Evolutionary conservation across 805 yeast genomes (phyloP).

Genomic region (Helenozyma baotianmanensis): DNA sequence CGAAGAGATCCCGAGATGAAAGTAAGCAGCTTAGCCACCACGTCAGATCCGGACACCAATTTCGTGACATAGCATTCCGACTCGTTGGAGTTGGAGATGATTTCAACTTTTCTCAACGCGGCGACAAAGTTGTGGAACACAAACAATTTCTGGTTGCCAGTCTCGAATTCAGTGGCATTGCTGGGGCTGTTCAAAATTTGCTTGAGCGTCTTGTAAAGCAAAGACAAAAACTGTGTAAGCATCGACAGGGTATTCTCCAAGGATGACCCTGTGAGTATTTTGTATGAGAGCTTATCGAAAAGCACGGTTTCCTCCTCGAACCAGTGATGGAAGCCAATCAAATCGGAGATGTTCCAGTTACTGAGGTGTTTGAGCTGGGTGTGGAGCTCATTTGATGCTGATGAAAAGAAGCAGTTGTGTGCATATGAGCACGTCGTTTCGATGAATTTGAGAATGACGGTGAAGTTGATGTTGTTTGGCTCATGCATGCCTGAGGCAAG

Average conservation of each 20-base stretch:
- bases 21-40: constrained; percentile 3
- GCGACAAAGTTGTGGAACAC: constrained; percentile 25
- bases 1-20: constrained; percentile 2
- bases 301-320: constrained; percentile 15
- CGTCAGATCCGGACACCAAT: constrained; percentile 1
- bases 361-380: constrained; percentile 12
- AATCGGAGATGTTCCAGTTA: constrained; percentile 23
- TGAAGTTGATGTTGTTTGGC: constrained; percentile 20
- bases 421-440: constrained; percentile 31
- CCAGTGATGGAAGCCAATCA: constrained; percentile 33
- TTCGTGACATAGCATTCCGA: constrained; percentile 1
- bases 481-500: not conserved
- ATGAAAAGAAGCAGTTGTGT: constrained; percentile 18
- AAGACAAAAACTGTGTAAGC: constrained; percentile 3
- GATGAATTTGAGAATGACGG: constrained; percentile 25
- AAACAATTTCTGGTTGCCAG: constrained; percentile 7
- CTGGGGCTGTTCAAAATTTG: not conserved
- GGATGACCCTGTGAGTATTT: not conserved
- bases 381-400: constrained; percentile 11
- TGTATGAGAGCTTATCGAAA: constrained; percentile 4
- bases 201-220: not conserved
- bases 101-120: constrained; percentile 21
- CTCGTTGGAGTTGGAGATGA: constrained; percentile 7
- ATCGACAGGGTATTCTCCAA: not conserved
- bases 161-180: not conserved